These are phyloP conservation scores for Candida tropicalis DNA, from an alignment of 1,139 yeast species.

Conservation along the genomic window DNA sequence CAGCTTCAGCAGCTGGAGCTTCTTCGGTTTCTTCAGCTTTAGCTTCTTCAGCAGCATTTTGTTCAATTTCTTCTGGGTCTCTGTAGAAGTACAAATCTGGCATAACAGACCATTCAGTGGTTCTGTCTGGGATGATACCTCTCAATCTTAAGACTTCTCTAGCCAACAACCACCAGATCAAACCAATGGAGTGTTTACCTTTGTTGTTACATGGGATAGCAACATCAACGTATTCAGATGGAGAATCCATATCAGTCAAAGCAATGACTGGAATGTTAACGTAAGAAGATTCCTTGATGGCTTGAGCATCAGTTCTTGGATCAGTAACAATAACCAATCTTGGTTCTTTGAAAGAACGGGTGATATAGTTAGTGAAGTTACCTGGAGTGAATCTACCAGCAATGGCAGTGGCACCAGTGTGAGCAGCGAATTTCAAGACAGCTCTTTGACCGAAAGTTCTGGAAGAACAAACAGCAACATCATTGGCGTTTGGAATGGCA, in stretches of 20 bases:
- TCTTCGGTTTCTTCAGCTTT: conserved; percentile 54
- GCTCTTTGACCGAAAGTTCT: conserved; percentile 99
- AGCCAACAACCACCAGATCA: conserved; percentile 99
- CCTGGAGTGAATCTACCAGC: conserved; percentile 99
- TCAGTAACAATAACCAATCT: conserved; percentile 98
- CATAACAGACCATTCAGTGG: conserved; percentile 98
- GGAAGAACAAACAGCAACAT: conserved; percentile 98
- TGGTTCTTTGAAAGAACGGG: conserved; percentile 99
- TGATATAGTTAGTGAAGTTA: conserved; percentile 99
- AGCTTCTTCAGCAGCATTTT: conserved; percentile 69
- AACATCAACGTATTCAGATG: conserved; percentile 98
- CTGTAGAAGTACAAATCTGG: conserved; percentile 99
- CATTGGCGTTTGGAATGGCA: conserved; percentile 98
- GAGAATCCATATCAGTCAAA: conserved; percentile 97
- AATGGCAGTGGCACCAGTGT: conserved; percentile 99
- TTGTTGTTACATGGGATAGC: conserved; percentile 99
- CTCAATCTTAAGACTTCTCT: conserved; percentile 99
- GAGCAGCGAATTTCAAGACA: conserved; percentile 98
- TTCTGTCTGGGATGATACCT: conserved; percentile 97
- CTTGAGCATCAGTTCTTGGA: conserved; percentile 99
- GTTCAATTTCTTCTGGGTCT: conserved; percentile 99
- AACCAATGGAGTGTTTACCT: conserved; percentile 99
- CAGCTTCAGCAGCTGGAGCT: conserved; percentile 53
- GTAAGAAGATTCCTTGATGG: conserved; percentile 99
- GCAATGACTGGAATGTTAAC: conserved; percentile 99